phyloP scores from a whole-genome alignment of 352 stramenopile genomes.

The Aphanomyces stellatus region DNA sequence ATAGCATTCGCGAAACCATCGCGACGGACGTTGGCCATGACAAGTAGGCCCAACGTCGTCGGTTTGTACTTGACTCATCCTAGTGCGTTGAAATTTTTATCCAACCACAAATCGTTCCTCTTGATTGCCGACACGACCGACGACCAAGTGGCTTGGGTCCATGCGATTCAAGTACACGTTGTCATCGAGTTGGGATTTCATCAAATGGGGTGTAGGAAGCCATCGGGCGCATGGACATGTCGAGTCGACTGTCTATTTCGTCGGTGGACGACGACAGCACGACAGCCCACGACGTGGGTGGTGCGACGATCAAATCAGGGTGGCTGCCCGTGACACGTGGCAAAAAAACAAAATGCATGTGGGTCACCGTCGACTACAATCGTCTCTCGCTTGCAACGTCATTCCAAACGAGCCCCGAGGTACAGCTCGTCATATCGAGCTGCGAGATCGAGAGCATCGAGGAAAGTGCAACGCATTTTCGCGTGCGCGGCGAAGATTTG shows the following conservation, averaged over 20 bases:
- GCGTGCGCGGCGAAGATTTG: neutral
- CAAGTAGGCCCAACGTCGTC: slow-evolving; percentile 18
- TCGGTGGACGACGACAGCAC: slow-evolving; percentile 50
- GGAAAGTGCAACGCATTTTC: slow-evolving; percentile 23
- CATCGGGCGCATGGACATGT: slow-evolving; percentile 37
- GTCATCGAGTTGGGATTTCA: slow-evolving; percentile 5
- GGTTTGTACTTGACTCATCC: neutral
- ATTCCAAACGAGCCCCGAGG: slow-evolving; percentile 6
- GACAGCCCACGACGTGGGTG: slow-evolving; percentile 56
- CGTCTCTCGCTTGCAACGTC: slow-evolving; percentile 2
- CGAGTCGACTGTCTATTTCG: slow-evolving; percentile 44
- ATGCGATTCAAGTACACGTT: slow-evolving; percentile 55
- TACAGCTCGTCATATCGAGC: neutral
- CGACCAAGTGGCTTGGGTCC: slow-evolving; percentile 55
- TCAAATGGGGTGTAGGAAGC: slow-evolving; percentile 42
- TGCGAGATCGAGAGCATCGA: slow-evolving; percentile 44
- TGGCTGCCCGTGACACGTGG: slow-evolving; percentile 34
- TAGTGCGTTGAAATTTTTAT: slow-evolving; percentile 82
- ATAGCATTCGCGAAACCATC: slow-evolving; percentile 50
- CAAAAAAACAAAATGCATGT: slow-evolving; percentile 6
- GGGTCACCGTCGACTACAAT: slow-evolving; percentile 19
- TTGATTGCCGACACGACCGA: slow-evolving; percentile 54
- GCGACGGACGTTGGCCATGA: slow-evolving; percentile 5
- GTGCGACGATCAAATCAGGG: slow-evolving; percentile 79
- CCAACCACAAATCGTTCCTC: slow-evolving; percentile 80